phyloP scores from a whole-genome alignment of 2,329 filamentous ascomycete genomes.

The Beauveria rudraprayagi region DNA sequence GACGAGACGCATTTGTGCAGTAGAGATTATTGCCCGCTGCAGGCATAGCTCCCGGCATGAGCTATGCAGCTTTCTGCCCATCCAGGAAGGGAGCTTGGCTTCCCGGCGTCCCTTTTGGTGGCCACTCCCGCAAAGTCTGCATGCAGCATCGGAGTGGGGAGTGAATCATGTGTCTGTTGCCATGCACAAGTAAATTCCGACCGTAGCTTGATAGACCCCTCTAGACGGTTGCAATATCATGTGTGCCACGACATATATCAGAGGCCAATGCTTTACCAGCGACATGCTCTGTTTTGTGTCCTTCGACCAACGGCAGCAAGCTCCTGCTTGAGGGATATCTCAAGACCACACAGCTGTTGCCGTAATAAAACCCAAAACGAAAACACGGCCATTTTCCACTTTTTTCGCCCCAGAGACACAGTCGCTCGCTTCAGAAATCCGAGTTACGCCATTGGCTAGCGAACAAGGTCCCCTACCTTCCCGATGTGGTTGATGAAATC shows the following conservation, averaged over 20 bases:
- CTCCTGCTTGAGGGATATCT: not conserved
- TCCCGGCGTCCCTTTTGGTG: not conserved
- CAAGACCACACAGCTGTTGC: not conserved
- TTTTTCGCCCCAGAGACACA: not conserved
- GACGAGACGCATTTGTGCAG: not conserved
- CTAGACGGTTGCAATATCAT: not conserved
- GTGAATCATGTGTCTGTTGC: not conserved
- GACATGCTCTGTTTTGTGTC: not conserved
- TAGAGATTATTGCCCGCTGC: not conserved
- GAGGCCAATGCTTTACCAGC: not conserved
- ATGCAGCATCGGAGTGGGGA: not conserved
- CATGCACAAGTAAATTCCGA: not conserved
- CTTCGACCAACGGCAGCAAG: not conserved
- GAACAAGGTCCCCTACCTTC: not conserved
- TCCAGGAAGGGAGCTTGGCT: not conserved
- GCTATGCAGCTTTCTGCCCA: not conserved
- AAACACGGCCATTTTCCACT: not conserved
- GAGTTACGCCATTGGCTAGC: not conserved
- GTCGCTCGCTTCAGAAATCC: not conserved
- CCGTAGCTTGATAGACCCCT: not conserved
- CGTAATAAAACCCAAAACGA: not conserved
- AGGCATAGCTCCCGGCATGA: not conserved
- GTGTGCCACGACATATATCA: not conserved
- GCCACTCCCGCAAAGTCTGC: not conserved
- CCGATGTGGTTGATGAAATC: constrained; percentile 8